Evolutionary conservation across 108 stramenopile species (phyloP).

Genomic region (Aurantiochytrium sp.): DNA sequence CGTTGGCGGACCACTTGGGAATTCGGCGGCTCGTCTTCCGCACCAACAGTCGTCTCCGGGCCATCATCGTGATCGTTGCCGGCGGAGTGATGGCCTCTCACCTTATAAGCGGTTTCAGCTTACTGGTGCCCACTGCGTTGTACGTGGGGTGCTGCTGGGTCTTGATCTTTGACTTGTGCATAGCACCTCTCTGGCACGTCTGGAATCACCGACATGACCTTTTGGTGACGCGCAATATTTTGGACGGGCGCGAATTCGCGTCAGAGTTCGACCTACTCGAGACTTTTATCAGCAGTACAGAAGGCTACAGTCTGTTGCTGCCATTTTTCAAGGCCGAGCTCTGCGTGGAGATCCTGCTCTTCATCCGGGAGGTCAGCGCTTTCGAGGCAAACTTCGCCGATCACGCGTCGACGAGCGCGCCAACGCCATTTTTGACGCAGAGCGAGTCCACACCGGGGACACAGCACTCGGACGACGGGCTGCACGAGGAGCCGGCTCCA

Average conservation of each 20-base stretch:
- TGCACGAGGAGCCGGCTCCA: too few species aligned
- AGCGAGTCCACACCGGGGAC: too few species aligned
- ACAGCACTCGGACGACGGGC: too few species aligned
- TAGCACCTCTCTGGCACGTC: neutral
- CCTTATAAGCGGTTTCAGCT: too few species aligned
- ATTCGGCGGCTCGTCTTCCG: neutral
- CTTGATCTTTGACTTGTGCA: too few species aligned
- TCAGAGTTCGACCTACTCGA: neutral
- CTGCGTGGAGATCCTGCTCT: neutral
- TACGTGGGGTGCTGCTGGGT: too few species aligned
- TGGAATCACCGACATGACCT: neutral
- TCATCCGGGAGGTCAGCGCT: neutral
- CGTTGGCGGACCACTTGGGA: neutral
- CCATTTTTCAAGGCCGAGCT: slow-evolving; percentile 10
- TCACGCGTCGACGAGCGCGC: neutral
- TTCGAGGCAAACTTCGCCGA: neutral
- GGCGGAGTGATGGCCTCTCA: neutral
- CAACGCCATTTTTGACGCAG: too few species aligned
- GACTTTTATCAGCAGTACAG: neutral
- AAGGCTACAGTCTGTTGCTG: neutral
- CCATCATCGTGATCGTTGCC: neutral
- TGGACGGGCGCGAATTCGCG: neutral
- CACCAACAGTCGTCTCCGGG: neutral
- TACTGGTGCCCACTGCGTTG: too few species aligned
- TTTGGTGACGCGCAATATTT: neutral